Conservation (phyloP, 2,329 filamentous ascomycete species). For the Madurella mycetomatis region DNA sequence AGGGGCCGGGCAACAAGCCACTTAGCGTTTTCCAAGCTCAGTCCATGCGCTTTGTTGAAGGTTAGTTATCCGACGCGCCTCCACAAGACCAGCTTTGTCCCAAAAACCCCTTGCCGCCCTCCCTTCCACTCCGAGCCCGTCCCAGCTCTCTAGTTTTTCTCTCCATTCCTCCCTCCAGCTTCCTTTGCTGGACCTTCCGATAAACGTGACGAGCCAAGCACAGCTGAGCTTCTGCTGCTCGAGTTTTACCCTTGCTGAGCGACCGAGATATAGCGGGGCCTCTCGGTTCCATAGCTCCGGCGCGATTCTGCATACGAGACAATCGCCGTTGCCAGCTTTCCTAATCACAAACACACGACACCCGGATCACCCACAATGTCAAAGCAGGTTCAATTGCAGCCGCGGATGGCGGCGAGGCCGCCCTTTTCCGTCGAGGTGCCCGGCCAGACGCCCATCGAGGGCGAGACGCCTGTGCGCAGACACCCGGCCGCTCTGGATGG, state of each 20-base stretch:
- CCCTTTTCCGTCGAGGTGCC: slow-evolving; percentile 67
- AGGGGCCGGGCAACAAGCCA: not conserved
- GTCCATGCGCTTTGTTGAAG: slow-evolving; percentile 9
- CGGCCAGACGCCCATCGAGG: slow-evolving; percentile 57
- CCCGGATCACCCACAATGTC: slow-evolving; percentile 16
- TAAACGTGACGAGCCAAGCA: not conserved
- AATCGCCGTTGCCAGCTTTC: not conserved
- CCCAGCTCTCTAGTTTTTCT: not conserved
- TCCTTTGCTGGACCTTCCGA: not conserved
- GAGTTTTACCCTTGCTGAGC: not conserved
- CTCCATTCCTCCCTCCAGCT: not conserved
- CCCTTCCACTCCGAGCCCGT: not conserved
- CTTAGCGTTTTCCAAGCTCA: slow-evolving; percentile 15
- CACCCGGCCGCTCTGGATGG: slow-evolving; percentile 58
- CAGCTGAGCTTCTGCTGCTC: not conserved
- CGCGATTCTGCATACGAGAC: not conserved
- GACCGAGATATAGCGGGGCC: slow-evolving; percentile 4
- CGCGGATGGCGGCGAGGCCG: slow-evolving; percentile 52
- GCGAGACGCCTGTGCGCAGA: slow-evolving; percentile 71
- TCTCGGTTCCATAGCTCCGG: not conserved
- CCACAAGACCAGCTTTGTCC: slow-evolving; percentile 1
- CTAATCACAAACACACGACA: not conserved
- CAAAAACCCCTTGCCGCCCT: slow-evolving; percentile 16
- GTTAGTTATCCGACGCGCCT: not conserved
- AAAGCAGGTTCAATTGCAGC: slow-evolving; percentile 29